A percentile compares a stretch with the other conserved stretches of the same genome.
Evolutionary conservation across 768 basidiomycete genomes (phyloP).

Genomic region (Kwoniella botswanensis): DNA sequence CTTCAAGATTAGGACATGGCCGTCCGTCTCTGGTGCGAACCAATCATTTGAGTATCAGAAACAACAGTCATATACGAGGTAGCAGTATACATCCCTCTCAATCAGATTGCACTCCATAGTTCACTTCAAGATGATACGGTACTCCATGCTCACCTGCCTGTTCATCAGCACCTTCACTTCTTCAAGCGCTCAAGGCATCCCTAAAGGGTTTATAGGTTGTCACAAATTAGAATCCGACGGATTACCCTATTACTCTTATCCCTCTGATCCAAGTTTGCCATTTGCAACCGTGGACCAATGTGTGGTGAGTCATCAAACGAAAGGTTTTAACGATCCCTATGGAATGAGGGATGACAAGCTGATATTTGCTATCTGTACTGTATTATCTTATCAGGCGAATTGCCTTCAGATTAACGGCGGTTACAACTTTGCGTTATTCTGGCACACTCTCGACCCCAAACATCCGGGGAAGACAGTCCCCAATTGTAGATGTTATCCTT

Average conservation of each 20-base stretch:
- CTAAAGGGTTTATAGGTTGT: conserved; percentile 4
- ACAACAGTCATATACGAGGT: no score
- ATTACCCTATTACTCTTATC: background rate
- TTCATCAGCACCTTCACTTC: background rate
- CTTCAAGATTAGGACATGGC: no score
- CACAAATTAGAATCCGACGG: background rate
- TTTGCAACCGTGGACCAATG: background rate
- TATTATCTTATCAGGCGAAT: background rate
- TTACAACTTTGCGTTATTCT: background rate
- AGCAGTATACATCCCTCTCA: no score
- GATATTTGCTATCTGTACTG: background rate
- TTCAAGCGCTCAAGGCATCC: background rate
- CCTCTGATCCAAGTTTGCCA: background rate
- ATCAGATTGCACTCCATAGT: no score
- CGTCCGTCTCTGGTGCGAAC: no score
- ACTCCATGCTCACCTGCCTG: background rate
- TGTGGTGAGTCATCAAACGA: background rate
- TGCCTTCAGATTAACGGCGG: background rate
- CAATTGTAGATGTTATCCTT: background rate
- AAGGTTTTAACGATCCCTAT: background rate
- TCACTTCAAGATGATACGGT: no score
- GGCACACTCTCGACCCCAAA: background rate
- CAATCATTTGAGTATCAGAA: no score
- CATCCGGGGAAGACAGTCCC: background rate
- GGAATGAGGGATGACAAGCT: background rate